A percentile compares a stretch with the other conserved stretches of the same genome.
phyloP scores from a whole-genome alignment of 345 rosid genomes.

The Corymbia maculata region DNA sequence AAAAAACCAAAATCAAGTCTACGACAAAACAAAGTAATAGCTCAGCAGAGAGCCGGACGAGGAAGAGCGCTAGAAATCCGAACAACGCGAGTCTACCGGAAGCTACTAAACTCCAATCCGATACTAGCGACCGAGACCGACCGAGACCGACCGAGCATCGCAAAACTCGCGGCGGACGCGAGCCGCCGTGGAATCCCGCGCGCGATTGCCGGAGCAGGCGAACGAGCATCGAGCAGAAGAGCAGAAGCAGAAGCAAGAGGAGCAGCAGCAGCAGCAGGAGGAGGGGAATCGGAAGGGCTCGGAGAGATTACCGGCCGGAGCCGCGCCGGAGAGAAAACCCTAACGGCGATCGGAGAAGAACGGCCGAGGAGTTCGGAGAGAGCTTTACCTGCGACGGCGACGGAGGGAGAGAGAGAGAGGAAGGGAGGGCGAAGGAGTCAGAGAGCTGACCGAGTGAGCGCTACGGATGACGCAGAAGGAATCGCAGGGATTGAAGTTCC shows the following conservation, averaged over 20 bases:
- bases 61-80: background rate
- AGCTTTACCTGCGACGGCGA: background rate
- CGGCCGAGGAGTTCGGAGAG: background rate
- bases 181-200: background rate
- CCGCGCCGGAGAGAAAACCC: background rate
- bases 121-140: background rate
- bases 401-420: background rate
- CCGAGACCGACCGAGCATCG: background rate
- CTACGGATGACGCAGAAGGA: background rate
- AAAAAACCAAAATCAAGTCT: background rate
- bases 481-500: background rate
- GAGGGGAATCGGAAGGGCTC: background rate
- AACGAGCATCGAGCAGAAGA: background rate
- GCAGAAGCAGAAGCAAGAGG: background rate
- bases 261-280: too few species aligned
- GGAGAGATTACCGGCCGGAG: background rate
- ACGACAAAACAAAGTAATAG: background rate
- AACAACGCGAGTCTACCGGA: background rate
- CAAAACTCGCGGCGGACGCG: background rate
- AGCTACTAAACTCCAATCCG: background rate
- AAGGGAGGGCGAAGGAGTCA: background rate
- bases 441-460: background rate
- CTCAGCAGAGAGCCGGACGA: background rate
- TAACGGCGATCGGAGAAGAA: background rate
- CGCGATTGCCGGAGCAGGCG: background rate